Base-by-base conservation (phyloP, 1,284 basidiomycete species). In the Chalciporus sp. region DNA sequence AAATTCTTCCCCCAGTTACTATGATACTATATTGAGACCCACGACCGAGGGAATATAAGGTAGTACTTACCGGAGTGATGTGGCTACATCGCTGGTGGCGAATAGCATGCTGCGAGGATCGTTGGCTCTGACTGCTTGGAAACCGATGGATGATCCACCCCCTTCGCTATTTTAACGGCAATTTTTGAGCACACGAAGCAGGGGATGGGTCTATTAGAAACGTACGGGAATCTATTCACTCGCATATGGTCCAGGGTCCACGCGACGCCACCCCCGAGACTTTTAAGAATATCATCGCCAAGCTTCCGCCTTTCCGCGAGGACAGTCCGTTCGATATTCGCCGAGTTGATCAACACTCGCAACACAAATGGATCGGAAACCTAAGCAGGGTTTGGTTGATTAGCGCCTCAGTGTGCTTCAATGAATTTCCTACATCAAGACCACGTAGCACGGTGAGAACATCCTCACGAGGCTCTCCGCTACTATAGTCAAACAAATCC, bases 391-490 rank as follows among this genome's bases (percentile, higher is more conserved):
- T 46, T 16, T 16, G 16, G 27, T 66, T 53, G 44, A 46, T 23
- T 50, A 51, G 40, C 35, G 44, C 37, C 12, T 19, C 39, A 42
- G 45, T 40, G 5, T 26, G 48, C 23, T 54, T 28, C 33, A 17
- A 28, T 14, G 47, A 28, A 42, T 16, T 45, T 26, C 83, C 11
- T 59, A 93, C 94, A 28, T 91, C 85, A 6, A 98, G 78, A n/a
- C 88, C 90, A 20, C 94, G 88, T 28, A 96, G 76, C 27, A 96
- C 81, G 3, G 95, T 98, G 10, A 84, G 71, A 48, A 87, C 76
- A 20, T 78, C 62, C 11, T 72, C 60, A 23, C 80, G 76, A 17
- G 88, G 85, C 68, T 93, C 86, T 49, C 92, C 88, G 1, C 62
- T 56, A 42, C 79, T 80, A 63, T 82, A 95, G 64, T 95, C 90